phyloP scores from a whole-genome alignment of 345 rosid genomes.

The Citropsis articulata region DNA sequence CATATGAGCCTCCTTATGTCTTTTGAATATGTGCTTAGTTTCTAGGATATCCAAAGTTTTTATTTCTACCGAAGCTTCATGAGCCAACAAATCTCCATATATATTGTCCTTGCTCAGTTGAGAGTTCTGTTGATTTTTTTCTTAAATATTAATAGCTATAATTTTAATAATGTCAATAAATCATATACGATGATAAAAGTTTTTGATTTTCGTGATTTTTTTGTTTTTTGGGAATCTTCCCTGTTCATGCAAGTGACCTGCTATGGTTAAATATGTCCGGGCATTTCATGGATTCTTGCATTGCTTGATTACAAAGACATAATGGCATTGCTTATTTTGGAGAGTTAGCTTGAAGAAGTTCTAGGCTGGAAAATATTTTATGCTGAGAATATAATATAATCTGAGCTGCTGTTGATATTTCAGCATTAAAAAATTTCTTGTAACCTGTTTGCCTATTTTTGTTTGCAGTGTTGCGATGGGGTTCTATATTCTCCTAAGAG shows the following conservation, averaged over 20 bases:
- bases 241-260: neutral
- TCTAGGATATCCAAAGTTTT: neutral
- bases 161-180: neutral
- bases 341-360: neutral
- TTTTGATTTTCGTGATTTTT: neutral
- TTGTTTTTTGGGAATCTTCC: neutral
- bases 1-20: neutral
- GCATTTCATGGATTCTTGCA: neutral
- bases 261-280: neutral
- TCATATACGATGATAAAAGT: neutral
- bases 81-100: neutral
- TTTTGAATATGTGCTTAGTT: neutral
- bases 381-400: neutral
- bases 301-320: neutral
- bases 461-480: constrained; percentile 65
- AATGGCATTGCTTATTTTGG: neutral
- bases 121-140: neutral
- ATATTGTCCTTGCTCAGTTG: neutral
- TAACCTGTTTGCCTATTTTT: constrained; percentile 3
- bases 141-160: neutral
- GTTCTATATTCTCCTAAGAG: constrained; percentile 86
- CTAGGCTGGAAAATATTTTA: neutral
- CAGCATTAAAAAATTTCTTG: constrained; percentile 1
- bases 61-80: neutral
- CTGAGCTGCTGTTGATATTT: neutral